Conservation (phyloP, 129 eudicot species). For the Arctium lappa region DNA sequence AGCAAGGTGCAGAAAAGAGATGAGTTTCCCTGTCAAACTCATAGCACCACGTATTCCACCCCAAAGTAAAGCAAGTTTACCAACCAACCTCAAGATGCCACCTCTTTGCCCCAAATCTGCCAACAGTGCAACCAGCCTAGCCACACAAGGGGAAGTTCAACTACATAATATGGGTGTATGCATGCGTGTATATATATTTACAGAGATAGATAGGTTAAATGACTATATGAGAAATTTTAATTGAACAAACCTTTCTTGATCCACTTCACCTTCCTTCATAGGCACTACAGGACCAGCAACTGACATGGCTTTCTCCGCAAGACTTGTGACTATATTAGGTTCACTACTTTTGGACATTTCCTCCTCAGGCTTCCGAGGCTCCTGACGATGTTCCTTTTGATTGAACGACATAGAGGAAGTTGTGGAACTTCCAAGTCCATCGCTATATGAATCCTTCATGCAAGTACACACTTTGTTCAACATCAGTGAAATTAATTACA, state of each 20-base stretch:
- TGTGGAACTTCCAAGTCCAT: constrained; percentile 28
- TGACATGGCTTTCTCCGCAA: constrained; percentile 91
- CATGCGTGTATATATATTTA: background rate
- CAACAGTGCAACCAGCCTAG: constrained; percentile 80
- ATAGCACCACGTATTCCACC: constrained; percentile 97
- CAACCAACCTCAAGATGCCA: constrained; percentile 72
- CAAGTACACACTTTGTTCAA: background rate
- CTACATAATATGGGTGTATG: background rate
- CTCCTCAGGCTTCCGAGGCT: constrained; percentile 28
- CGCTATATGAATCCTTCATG: constrained; percentile 37
- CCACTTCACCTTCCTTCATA: constrained; percentile 69
- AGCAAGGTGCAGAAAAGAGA: constrained; percentile 67
- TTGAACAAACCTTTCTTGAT: constrained; percentile 74
- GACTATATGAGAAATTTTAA: background rate
- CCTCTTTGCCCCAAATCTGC: constrained; percentile 91
- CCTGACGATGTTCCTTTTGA: constrained; percentile 25
- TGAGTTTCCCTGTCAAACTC: constrained; percentile 84
- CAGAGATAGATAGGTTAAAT: background rate
- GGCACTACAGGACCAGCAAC: constrained; percentile 96
- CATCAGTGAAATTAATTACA: background rate
- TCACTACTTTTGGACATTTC: constrained; percentile 37
- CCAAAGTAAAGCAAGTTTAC: constrained; percentile 89
- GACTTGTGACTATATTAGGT: constrained; percentile 58
- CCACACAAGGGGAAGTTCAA: constrained; percentile 23
- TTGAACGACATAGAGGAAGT: constrained; percentile 32